phyloP scores from a whole-genome alignment of 1,139 yeast genomes.

The Hemisphaericaspora xylofermentans region DNA sequence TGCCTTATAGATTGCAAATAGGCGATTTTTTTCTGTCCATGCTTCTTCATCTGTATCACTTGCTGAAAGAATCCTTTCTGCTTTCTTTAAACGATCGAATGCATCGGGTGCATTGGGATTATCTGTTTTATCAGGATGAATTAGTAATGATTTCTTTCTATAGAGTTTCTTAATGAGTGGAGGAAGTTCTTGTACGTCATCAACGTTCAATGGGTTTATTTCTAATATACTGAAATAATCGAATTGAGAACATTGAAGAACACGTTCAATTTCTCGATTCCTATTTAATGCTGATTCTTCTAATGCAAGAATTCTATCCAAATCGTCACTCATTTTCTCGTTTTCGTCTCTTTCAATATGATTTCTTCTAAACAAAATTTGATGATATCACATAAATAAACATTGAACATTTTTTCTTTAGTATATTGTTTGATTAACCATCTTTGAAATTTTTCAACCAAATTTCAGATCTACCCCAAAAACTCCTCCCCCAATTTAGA shows the following conservation, averaged over 20 bases:
- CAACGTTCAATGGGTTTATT: constrained; percentile 39
- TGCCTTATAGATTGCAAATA: constrained; percentile 36
- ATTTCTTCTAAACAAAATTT: too few species aligned
- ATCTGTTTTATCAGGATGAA: constrained; percentile 68
- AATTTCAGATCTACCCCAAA: background rate
- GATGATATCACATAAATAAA: too few species aligned
- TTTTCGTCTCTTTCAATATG: background rate
- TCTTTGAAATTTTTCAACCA: background rate
- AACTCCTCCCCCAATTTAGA: background rate
- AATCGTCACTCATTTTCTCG: constrained; percentile 20
- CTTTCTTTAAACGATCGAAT: constrained; percentile 51
- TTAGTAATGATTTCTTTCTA: constrained; percentile 58
- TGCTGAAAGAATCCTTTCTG: constrained; percentile 29
- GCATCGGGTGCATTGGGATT: constrained; percentile 61
- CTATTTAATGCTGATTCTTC: constrained; percentile 39
- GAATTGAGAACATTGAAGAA: constrained; percentile 43
- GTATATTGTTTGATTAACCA: background rate
- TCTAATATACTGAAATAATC: constrained; percentile 61
- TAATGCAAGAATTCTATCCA: constrained; percentile 33
- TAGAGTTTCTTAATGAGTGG: constrained; percentile 46
- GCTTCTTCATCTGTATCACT: constrained; percentile 13
- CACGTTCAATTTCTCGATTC: constrained; percentile 58
- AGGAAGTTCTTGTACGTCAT: constrained; percentile 31
- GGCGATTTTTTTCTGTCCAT: constrained; percentile 36
- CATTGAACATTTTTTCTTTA: background rate